Evolutionary conservation across 257 asterid species (phyloP).

Genomic region (Pogostemon cablin): DNA sequence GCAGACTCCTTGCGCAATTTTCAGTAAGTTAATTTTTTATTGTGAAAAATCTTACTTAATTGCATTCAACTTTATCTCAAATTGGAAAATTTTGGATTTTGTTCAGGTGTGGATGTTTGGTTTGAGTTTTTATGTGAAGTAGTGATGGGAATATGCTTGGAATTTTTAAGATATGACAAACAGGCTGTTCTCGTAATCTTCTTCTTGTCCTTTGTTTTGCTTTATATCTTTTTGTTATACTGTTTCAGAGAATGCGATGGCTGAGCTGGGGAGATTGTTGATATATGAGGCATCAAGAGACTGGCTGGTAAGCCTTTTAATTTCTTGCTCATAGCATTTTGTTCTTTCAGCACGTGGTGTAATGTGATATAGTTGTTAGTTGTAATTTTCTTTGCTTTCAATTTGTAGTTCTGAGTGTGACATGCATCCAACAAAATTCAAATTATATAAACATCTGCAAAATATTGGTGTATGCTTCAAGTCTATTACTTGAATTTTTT

Average conservation of each 20-base stretch:
- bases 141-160: slow-evolving; percentile 19
- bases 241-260: slow-evolving; percentile 81
- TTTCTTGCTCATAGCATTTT: slow-evolving; percentile 3
- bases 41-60: not conserved
- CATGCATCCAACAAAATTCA: slow-evolving; percentile 8
- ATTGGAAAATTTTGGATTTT: not conserved
- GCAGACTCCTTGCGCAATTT: slow-evolving; percentile 81
- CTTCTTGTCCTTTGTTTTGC: slow-evolving; percentile 15
- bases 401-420: not conserved
- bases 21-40: slow-evolving; percentile 56
- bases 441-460: slow-evolving; percentile 8
- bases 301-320: slow-evolving; percentile 71
- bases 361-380: not conserved
- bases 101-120: not conserved
- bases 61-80: not conserved
- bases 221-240: slow-evolving; percentile 13
- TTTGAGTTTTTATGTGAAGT: slow-evolving; percentile 8
- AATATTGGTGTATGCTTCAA: not conserved
- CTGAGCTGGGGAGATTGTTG: slow-evolving; percentile 97
- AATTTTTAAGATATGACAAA: not conserved
- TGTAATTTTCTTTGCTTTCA: not conserved
- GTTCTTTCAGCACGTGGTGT: not conserved
- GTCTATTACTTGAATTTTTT: slow-evolving; percentile 5
- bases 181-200: slow-evolving; percentile 11
- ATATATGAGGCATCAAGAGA: slow-evolving; percentile 96